Evolutionary conservation across 805 yeast genomes (phyloP), one percentile per base, ranked within the genome.

Genomic region (Monosporozyma yasuniensis): DNA sequence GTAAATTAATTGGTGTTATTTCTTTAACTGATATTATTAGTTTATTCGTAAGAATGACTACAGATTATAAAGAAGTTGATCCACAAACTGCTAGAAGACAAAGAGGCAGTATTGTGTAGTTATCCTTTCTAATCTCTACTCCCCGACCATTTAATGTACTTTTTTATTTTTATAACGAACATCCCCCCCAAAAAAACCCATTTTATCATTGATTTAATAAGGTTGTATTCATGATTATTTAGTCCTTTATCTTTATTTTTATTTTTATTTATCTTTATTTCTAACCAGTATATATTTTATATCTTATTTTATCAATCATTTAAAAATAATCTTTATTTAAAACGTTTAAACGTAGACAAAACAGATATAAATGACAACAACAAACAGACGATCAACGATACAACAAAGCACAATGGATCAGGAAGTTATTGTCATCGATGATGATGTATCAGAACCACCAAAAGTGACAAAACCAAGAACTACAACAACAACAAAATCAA

Each of bases 11-110:
- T 49, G 98, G 98, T 39, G 98, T 93, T 23, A 81, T 93, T 2
- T 87, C 96, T 3, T 72, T 93, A 57, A 91, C 98, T 0, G 99
- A 91, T 67, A 83, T 91, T 32, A 70, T 93, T 46, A 87, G 90
- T 16, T 69, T 88, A 42, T 76, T 91, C 54, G 96, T 96, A 8
- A 76, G 81, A 57, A 61, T 61, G 38, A 67, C 65, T 48, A 67
- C 68, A 3, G 79, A 78, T 34, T 76, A 81, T 50, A 96, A 95
- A 3, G 78, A 78, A 60, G 81, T 87, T 22, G 96, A 91, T 63
- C 98, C 99, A 3, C 80, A 76, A 38, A 76, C 78, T 48, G 97
- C 97, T 2, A 79, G 98, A 65, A 83, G 88, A 62, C 93, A 87
- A 66, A 80, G 98, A 65, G 77, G 96, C 61, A 76, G 88, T 64